Evolutionary conservation across 2,329 filamentous ascomycete genomes (phyloP), one percentile per base, ranked within the genome.

Genomic region (Alternaria infectoria): DNA sequence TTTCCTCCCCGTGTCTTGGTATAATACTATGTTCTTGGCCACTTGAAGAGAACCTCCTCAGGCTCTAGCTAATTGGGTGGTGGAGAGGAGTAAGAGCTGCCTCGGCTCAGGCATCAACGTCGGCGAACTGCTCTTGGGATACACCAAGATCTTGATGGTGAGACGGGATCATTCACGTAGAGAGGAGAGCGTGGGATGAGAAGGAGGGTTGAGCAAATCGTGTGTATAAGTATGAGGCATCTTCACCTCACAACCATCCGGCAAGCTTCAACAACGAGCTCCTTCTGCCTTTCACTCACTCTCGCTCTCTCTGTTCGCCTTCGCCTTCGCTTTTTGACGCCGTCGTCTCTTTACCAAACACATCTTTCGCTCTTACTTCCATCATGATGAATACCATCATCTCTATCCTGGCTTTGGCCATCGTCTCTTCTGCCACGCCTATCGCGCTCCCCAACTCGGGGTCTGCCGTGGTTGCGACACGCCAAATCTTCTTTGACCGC

Each of bases 401-500:
- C 55, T 26, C 23, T n/a, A 28, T 57, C n/a, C 30, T 57, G 26
- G 45, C 55, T 26, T n/a, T 57, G 55, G 55, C 45, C 15, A 19
- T 57, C 13, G 45, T 32, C 45, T 43, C 55, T n/a, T 50, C 55
- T 10, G 45, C 55, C 15, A 57, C 55, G 5, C 55, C 55, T 13
- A 50, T 57, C 13, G 21, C 28, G 5, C 46, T 51, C 11, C 28
- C 45, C 7, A 32, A 19, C 9, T 21, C 55, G 7, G 45, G 19
- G 9, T 13, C 45, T 19, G 45, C 45, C 10, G 55, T 28, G 25
- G 30, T 57, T 26, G 55, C 45, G n/a, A 21, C 55, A 17, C 55
- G 55, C 25, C 55, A 57, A 13, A 17, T 57, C 54, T 23, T 57
- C 12, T 40, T 40, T 40, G 45, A 50, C 45, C 55, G 55, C n/a